Evolutionary conservation across 2,329 filamentous ascomycete species (phyloP).

Genomic region (Penicillium glabrum): DNA sequence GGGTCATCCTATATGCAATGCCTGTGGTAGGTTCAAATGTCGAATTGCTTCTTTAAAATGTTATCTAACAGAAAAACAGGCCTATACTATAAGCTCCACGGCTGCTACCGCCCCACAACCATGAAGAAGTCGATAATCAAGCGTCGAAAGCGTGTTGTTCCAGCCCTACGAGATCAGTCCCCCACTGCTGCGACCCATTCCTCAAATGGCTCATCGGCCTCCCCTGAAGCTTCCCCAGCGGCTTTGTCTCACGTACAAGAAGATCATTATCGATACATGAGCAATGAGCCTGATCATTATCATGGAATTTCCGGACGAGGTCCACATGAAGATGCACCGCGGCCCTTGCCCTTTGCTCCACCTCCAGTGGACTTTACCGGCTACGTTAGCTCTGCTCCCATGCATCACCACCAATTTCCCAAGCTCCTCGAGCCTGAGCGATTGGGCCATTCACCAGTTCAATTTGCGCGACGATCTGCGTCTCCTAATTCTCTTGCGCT

Average conservation of each 20-base stretch:
- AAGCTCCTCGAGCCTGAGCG: constrained; percentile 33
- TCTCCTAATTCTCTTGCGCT: constrained; percentile 31
- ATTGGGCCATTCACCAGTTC: constrained; percentile 29
- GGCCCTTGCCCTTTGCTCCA: constrained; percentile 36
- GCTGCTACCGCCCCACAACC: constrained; percentile 86
- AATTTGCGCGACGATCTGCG: constrained; percentile 32
- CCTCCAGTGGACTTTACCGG: constrained; percentile 53
- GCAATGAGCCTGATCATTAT: constrained; percentile 34
- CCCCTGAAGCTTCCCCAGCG: constrained; percentile 41
- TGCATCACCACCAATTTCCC: constrained; percentile 33
- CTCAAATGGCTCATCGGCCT: constrained; percentile 43
- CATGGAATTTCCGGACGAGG: background rate
- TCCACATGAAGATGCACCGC: constrained; percentile 29
- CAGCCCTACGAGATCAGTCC: constrained; percentile 60
- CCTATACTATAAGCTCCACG: constrained; percentile 94
- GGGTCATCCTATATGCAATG: constrained; percentile 97
- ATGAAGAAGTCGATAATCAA: constrained; percentile 99
- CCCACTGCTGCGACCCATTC: constrained; percentile 41
- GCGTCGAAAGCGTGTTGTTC: constrained; percentile 88
- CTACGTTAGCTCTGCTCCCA: constrained; percentile 36
- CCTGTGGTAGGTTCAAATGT: constrained; percentile 72
- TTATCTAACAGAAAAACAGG: constrained; percentile 52
- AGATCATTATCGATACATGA: constrained; percentile 35
- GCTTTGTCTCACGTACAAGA: constrained; percentile 31
- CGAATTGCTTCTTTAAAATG: background rate